Base-by-base conservation (phyloP, 768 basidiomycete species). In the Boletellus sp. region DNA sequence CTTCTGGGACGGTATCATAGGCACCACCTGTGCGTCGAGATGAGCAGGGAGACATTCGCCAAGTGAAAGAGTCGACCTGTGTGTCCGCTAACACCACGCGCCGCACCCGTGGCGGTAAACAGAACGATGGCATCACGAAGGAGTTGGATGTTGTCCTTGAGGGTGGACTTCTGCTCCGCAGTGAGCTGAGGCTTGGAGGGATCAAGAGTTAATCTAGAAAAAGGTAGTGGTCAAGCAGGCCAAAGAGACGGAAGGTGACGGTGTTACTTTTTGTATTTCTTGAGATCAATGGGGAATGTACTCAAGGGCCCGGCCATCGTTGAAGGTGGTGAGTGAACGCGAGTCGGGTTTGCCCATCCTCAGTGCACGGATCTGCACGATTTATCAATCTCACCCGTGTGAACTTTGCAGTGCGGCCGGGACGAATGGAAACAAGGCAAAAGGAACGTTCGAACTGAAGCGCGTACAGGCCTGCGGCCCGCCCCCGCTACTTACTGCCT, bases 1-100 rank as follows among this genome's bases (percentile, higher is more conserved):
- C 85, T 70, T 94, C 91, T 3, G 90, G 90, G 15, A 89, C 85
- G 20, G 91, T 93, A 54, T 85, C 83, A 54, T 77, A 85, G 4
- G 83, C 80, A 51, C 83, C 83, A 52, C 83, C 81, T 68, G 46
- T 3, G 43, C 7, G 40, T 43, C 46, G 24, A 17, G 45, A 48
- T 50, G 39, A 47, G 46, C 22, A 41, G 39, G 38, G 15, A 20
- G 36, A 34, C 6, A 24, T 10, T 16, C 20, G 32, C 28, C 6
- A n/a, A 20, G 40, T 26, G 26, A 41, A 13, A 46, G 31, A 13
- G 24, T 19, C 32, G 23, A 83, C 85, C 87, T 59, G 87, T 91
- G 68, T 93, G 91, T 31, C 91, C 91, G 57, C 87, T 87, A 37
- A 90, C 87, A 42, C 91, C 91, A 37, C 91, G 77, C 4, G 91